A percentile compares a stretch with the other conserved stretches of the same genome.
phyloP scores from a whole-genome alignment of 2,329 filamentous ascomycete genomes.

The Sclerotiophoma versabilis region DNA sequence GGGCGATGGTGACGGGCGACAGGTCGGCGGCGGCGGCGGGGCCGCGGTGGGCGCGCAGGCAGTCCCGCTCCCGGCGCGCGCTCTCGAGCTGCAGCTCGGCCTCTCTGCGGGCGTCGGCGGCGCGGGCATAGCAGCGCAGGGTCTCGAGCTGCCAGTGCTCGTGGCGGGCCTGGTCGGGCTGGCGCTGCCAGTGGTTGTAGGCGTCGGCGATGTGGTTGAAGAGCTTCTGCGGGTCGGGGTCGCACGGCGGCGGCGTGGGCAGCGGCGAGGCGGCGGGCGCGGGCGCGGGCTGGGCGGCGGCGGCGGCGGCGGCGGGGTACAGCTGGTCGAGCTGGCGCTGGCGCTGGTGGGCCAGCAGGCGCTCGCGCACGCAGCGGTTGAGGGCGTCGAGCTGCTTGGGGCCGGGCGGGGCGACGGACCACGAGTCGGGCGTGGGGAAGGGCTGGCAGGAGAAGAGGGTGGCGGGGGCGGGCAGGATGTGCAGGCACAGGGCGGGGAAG shows the following conservation, averaged over 20 bases:
- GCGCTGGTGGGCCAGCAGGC: constrained; percentile 59
- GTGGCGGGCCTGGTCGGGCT: constrained; percentile 59
- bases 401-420: constrained; percentile 79
- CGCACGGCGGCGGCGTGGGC: constrained; percentile 48
- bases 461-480: constrained; percentile 79
- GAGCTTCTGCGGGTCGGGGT: constrained; percentile 73
- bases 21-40: constrained; percentile 35
- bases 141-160: constrained; percentile 57
- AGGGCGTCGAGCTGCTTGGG: constrained; percentile 77
- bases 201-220: constrained; percentile 78
- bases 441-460: constrained; percentile 84
- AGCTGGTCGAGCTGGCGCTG: constrained; percentile 46
- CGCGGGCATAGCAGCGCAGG: constrained; percentile 54
- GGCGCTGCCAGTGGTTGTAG: constrained; percentile 76
- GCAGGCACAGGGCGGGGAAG: constrained; percentile 84
- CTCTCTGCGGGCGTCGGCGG: constrained; percentile 48
- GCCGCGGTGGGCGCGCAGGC: constrained; percentile 47
- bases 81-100: constrained; percentile 49
- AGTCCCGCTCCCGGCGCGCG: constrained; percentile 52
- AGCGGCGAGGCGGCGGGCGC: constrained; percentile 43
- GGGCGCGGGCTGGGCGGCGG: constrained; percentile 38
- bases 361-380: constrained; percentile 68
- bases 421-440: constrained; percentile 78
- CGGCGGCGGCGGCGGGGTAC: constrained; percentile 36
- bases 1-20: constrained; percentile 46